A percentile compares a stretch with the other conserved stretches of the same genome.
These are phyloP conservation scores for Amborella trichopoda DNA, from an alignment of 164 flowering plant genomes.

Conservation along the genomic window DNA sequence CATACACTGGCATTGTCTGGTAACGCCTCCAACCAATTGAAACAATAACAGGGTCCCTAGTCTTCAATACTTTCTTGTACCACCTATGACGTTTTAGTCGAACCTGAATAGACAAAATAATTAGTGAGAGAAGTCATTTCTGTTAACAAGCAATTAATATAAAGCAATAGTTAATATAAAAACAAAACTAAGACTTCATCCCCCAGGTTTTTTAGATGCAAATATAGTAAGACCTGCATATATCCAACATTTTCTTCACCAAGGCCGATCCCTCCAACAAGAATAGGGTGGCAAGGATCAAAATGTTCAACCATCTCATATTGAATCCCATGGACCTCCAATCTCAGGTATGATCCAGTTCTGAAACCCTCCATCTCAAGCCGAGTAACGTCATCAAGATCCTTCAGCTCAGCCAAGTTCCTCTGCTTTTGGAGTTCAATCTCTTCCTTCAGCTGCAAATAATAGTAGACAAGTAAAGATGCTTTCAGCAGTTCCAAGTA, in stretches of 20 bases:
- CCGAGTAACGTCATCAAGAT: constrained; percentile 74
- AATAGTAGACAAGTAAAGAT: background rate
- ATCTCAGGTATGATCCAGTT: constrained; percentile 79
- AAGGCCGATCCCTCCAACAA: constrained; percentile 85
- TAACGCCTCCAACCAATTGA: constrained; percentile 98
- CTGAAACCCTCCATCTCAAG: constrained; percentile 81
- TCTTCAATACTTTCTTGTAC: constrained; percentile 82
- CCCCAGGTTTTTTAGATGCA: too few species aligned
- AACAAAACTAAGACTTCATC: too few species aligned
- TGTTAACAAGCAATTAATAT: background rate
- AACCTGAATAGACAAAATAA: constrained; percentile 38
- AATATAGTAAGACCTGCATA: constrained; percentile 87
- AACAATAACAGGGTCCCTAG: constrained; percentile 76
- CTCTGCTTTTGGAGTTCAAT: constrained; percentile 66
- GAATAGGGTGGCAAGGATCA: constrained; percentile 82
- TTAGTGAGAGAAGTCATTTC: background rate
- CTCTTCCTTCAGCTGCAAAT: constrained; percentile 74
- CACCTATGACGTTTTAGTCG: constrained; percentile 85
- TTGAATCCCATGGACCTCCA: constrained; percentile 82
- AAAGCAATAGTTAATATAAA: background rate
- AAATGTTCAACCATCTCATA: constrained; percentile 93
- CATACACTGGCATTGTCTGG: constrained; percentile 83
- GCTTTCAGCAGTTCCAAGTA: too few species aligned
- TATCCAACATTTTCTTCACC: constrained; percentile 91
- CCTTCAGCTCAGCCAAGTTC: constrained; percentile 75